phyloP scores from a whole-genome alignment of 345 rosid species.

The Erucastrum elatum region DNA sequence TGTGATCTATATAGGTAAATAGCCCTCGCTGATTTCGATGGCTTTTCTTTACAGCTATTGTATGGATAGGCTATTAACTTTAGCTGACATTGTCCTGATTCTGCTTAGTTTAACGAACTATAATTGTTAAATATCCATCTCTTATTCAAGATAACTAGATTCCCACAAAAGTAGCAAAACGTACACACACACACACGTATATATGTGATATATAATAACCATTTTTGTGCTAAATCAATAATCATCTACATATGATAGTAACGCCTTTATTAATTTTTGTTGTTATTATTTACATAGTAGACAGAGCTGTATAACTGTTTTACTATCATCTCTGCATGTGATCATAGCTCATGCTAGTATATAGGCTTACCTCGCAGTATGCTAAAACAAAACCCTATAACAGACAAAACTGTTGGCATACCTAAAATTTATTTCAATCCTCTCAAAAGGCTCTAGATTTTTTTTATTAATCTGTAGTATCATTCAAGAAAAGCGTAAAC shows the following conservation, averaged over 20 bases:
- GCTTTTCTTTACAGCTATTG: conserved; percentile 27
- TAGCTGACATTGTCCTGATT: conserved; percentile 35
- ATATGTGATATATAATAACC: not conserved
- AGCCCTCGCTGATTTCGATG: conserved; percentile 36
- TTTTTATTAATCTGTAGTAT: not conserved
- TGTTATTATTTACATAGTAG: not conserved
- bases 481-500: not conserved
- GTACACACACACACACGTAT: not conserved
- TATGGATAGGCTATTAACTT: conserved; percentile 23
- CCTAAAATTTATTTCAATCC: conserved; percentile 5
- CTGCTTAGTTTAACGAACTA: conserved; percentile 28
- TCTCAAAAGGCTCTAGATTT: conserved; percentile 5
- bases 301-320: not conserved
- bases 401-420: not conserved
- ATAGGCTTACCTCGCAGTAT: conserved; percentile 1
- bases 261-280: not conserved
- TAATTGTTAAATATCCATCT: conserved; percentile 9
- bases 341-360: not conserved
- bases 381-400: not conserved
- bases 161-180: conserved; percentile 4
- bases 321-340: conserved; percentile 11
- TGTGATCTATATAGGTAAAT: conserved; percentile 24
- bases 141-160: not conserved
- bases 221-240: not conserved
- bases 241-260: not conserved